Percentiles rank a stretch among this genome's conserved stretches.
Conservation (phyloP, 352 stramenopile genomes). For the Saprolegnia parasitica region DNA sequence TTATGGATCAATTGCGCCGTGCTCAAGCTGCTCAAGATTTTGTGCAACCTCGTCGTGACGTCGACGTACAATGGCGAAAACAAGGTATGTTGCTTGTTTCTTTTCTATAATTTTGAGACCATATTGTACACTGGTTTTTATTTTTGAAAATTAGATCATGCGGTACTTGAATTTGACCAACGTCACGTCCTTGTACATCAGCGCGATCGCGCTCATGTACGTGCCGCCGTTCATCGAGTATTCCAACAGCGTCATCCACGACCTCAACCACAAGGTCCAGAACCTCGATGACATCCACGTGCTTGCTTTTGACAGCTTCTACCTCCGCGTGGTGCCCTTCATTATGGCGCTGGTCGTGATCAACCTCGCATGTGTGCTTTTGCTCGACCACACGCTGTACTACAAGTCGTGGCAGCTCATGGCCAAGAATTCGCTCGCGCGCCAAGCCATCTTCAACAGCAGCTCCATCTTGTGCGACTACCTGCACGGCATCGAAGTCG, state of each 20-base stretch:
- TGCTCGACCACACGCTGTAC: neutral
- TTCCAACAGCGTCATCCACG: slow-evolving; percentile 11
- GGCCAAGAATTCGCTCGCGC: too few relatives aligned
- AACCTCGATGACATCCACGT: slow-evolving; percentile 10
- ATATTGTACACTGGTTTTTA: too few relatives aligned
- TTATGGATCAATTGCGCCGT: slow-evolving; percentile 20
- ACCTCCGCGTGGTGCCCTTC: neutral
- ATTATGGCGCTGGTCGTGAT: neutral
- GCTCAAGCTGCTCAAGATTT: slow-evolving; percentile 19
- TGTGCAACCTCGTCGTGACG: neutral
- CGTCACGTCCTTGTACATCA: slow-evolving; percentile 11
- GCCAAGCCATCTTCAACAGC: slow-evolving; percentile 24
- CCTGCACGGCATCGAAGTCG: slow-evolving; percentile 5
- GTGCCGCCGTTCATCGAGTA: slow-evolving; percentile 19
- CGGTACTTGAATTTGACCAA: slow-evolving; percentile 18
- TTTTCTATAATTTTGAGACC: too few relatives aligned
- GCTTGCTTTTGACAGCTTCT: slow-evolving; percentile 19
- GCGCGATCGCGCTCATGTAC: neutral
- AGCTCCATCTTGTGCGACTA: neutral
- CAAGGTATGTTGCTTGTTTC: too few relatives aligned
- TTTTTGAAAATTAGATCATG: too few relatives aligned
- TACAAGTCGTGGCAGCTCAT: neutral
- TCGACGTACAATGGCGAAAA: slow-evolving; percentile 15
- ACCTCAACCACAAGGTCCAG: slow-evolving; percentile 15
- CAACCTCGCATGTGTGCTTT: slow-evolving; percentile 1